Conservation (phyloP, 108 stramenopile species). For the Parietichytrium sp. region DNA sequence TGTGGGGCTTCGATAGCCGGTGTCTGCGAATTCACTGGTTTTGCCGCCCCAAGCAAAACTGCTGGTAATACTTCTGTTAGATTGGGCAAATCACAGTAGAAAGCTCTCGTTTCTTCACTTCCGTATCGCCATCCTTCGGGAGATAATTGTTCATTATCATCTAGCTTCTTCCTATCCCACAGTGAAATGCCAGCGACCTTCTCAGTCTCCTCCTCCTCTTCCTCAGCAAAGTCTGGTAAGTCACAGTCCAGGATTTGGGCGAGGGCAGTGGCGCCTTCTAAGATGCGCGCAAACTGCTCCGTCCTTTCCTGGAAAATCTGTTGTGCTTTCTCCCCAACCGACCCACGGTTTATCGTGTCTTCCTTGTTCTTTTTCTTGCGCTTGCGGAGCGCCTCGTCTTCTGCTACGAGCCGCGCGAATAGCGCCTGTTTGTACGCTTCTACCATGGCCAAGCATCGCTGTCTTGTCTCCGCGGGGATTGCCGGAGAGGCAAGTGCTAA, state of each 20-base stretch:
- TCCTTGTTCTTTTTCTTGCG: constrained; percentile 9
- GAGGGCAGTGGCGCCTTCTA: background rate
- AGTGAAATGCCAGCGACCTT: background rate
- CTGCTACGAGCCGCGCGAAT: background rate
- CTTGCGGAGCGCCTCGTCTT: background rate
- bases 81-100: constrained; percentile 6
- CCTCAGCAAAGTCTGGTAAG: background rate
- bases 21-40: too few species aligned
- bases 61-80: background rate
- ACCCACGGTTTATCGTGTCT: background rate
- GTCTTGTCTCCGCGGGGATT: background rate
- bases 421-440: background rate
- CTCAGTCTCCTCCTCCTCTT: background rate
- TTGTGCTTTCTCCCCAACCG: background rate
- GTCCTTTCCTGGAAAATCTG: background rate
- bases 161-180: background rate
- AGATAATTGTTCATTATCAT: background rate
- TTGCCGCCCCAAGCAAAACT: background rate
- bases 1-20: too few species aligned
- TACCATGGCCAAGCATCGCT: constrained; percentile 3
- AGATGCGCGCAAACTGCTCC: background rate
- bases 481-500: background rate
- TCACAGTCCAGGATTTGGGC: background rate
- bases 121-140: constrained; percentile 12
- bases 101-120: background rate